Conservation (phyloP, 192 early-diverging fungal genomes). For the Coemansia sp. region DNA sequence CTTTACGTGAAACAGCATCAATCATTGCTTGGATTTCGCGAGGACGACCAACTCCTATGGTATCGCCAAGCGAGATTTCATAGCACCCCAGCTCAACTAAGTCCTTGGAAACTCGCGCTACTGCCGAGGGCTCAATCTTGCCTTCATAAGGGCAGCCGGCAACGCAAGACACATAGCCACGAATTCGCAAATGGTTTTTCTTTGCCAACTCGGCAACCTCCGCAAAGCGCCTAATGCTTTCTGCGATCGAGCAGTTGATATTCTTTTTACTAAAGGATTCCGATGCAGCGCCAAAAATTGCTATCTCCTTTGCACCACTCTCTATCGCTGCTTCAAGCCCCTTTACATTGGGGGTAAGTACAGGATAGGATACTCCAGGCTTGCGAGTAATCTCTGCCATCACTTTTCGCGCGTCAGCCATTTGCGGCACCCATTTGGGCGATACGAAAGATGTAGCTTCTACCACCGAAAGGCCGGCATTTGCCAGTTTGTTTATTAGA, state of each 20-base stretch:
- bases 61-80: conserved; percentile 94
- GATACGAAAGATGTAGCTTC: conserved; percentile 95
- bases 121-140: conserved; percentile 62
- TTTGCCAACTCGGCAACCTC: conserved; percentile 64
- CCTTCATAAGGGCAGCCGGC: conserved; percentile 95
- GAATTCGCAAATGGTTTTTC: conserved; percentile 62
- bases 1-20: conserved; percentile 61
- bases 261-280: conserved; percentile 89
- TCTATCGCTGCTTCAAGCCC: conserved; percentile 78
- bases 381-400: conserved; percentile 63
- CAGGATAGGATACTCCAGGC: conserved; percentile 77
- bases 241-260: conserved; percentile 87
- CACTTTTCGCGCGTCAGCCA: conserved; percentile 82
- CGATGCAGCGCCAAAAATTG: conserved; percentile 82
- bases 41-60: conserved; percentile 88
- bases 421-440: conserved; percentile 95
- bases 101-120: conserved; percentile 67
- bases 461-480: conserved; percentile 76
- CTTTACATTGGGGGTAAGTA: conserved; percentile 85
- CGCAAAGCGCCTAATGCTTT: conserved; percentile 73
- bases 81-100: conserved; percentile 91
- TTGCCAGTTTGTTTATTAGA: conserved; percentile 80
- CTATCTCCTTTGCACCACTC: conserved; percentile 80
- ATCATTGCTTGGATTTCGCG: conserved; percentile 67
- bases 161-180: conserved; percentile 85